Base-by-base conservation (phyloP, 768 basidiomycete species). In the Suillus brevipes region DNA sequence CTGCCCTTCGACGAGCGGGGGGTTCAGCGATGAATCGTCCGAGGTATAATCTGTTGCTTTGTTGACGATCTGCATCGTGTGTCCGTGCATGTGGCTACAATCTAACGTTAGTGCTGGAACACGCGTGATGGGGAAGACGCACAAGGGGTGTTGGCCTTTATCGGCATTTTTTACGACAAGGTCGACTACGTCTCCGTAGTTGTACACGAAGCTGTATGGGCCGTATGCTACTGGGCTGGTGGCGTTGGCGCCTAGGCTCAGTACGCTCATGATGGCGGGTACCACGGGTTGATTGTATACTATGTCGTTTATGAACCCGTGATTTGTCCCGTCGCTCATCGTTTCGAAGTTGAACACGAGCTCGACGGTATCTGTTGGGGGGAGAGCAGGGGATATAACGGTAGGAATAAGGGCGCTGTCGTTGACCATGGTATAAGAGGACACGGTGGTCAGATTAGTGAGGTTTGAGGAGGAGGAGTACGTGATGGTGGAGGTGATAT, bases 61-160 rank as follows among this genome's bases (percentile, higher is more conserved):
- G 63, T 86, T 82, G 25, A 97, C 88, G 66, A 99, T 84, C 80
- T 91, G 89, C 79, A 89, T 85, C 70, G 89, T 89, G 80, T 97
- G 93, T 0, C 95, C 95, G 76, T 97, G 95, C 62, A 96, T 76
- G 75, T 97, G 95, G 86, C 94, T 95, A 60, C 66, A 50, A 49
- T 20, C n/a, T 28, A 2, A 2, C 36, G 28, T 4, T 28, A 65
- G 69, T 42, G 55, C 40, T 57, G 63, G 40, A 28, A 37, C 57
- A 40, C 5, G 18, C 4, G 16, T 40, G 60, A 63, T 10, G 56
- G 40, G 28, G 45, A n/a, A 14, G 0, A 78, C 89, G 70, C 68
- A 93, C 91, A 95, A 95, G 59, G 94, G 94, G 76, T 95, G 94
- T 68, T 89, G 88, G 10, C 89, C 90, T 0, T 79, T 79, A 73